A percentile compares a stretch with the other conserved stretches of the same genome.
phyloP scores from a whole-genome alignment of 768 basidiomycete genomes.

The Lentinula boryana region DNA sequence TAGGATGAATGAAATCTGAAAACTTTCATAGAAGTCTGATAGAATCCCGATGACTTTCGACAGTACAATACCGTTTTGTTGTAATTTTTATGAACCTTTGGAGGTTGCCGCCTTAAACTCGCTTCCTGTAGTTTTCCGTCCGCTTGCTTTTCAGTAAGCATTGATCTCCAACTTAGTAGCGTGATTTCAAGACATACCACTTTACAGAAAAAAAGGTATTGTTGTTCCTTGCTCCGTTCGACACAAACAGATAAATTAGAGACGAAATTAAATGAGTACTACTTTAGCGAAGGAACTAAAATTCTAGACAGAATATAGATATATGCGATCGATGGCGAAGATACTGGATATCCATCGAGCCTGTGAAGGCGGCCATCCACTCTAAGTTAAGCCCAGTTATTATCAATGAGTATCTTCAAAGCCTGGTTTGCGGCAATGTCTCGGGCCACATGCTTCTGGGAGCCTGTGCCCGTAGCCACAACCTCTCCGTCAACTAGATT shows the following conservation, averaged over 20 bases:
- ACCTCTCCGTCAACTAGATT: conserved; percentile 43
- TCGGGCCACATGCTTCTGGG: conserved; percentile 45
- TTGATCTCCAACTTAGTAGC: too few relatives aligned
- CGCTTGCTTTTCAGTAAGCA: too few relatives aligned
- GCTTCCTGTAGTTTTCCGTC: neutral
- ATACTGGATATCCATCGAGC: neutral
- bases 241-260: neutral
- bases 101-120: neutral
- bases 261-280: neutral
- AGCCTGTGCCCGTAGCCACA: conserved; percentile 42
- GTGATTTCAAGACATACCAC: too few relatives aligned
- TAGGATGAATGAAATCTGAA: too few relatives aligned
- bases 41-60: too few relatives aligned
- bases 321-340: neutral
- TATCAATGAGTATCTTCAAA: conserved; percentile 27
- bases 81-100: too few relatives aligned
- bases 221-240: too few relatives aligned
- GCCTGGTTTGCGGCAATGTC: conserved; percentile 42
- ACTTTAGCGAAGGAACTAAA: neutral
- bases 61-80: too few relatives aligned
- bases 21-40: too few relatives aligned
- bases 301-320: neutral
- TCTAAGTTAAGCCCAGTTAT: neutral
- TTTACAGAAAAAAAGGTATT: too few relatives aligned
- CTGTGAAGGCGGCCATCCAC: neutral